These are phyloP conservation scores for Albophoma yamanashiensis DNA, from an alignment of 2,329 filamentous ascomycete genomes.

Conservation along the genomic window DNA sequence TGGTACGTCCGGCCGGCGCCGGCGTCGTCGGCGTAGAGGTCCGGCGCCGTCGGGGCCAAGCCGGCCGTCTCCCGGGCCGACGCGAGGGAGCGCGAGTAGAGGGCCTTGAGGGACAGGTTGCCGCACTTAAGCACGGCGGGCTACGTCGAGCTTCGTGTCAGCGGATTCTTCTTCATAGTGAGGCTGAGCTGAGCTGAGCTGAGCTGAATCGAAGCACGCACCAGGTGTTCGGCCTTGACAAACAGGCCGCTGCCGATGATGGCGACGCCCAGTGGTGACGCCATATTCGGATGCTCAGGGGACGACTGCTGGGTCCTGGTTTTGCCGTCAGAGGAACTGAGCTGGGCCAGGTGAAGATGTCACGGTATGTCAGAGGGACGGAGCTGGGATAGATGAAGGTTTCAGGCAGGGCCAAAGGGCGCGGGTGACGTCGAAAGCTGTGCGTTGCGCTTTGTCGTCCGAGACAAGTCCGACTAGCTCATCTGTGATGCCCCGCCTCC, in stretches of 20 bases:
- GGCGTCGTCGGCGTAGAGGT: slow-evolving; percentile 48
- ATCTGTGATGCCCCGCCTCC: neutral
- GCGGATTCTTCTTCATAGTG: too few relatives aligned
- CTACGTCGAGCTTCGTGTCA: slow-evolving; percentile 9
- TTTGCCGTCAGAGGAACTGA: too few relatives aligned
- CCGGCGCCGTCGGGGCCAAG: slow-evolving; percentile 19
- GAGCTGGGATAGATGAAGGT: neutral
- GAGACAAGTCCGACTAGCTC: neutral
- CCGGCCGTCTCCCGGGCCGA: slow-evolving; percentile 39
- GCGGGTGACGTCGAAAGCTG: neutral
- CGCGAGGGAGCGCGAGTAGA: slow-evolving; percentile 52
- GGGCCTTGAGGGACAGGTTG: slow-evolving; percentile 45
- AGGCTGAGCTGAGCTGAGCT: neutral
- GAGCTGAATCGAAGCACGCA: slow-evolving; percentile 16
- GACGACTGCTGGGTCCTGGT: too few relatives aligned
- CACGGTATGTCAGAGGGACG: too few relatives aligned
- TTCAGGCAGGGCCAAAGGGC: too few relatives aligned
- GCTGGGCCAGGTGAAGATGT: neutral
- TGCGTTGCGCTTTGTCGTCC: neutral
- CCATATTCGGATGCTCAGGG: neutral
- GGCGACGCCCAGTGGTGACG: slow-evolving; percentile 40
- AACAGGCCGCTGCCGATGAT: slow-evolving; percentile 56
- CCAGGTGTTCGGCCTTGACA: slow-evolving; percentile 46
- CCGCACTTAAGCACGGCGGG: slow-evolving; percentile 48
- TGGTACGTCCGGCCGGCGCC: slow-evolving; percentile 32